These are phyloP conservation scores for Nemania sp. DNA, from an alignment of 2,329 filamentous ascomycete species.

Conservation along the genomic window DNA sequence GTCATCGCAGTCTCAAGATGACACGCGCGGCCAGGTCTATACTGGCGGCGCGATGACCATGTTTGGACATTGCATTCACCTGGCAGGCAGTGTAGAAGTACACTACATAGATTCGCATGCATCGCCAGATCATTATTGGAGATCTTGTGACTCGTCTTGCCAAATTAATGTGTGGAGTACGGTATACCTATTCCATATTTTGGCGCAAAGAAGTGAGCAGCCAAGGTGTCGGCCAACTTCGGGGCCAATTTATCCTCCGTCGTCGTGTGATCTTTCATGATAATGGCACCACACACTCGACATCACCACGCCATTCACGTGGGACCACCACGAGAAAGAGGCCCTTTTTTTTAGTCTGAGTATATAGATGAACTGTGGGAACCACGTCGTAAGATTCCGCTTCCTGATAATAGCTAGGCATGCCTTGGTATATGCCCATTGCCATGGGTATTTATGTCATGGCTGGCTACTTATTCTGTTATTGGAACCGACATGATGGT, in stretches of 20 bases:
- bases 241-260: not conserved
- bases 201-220: not conserved
- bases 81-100: conserved; percentile 15
- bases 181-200: not conserved
- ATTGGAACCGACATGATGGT: not conserved
- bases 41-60: too few species aligned
- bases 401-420: too few species aligned
- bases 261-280: conserved; percentile 25
- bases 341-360: not conserved
- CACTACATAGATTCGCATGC: not conserved
- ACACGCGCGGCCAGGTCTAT: too few species aligned
- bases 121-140: conserved; percentile 4
- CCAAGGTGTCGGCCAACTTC: not conserved
- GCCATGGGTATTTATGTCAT: too few species aligned
- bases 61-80: conserved; percentile 9
- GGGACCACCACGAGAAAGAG: conserved; percentile 8
- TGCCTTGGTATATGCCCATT: too few species aligned
- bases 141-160: conserved; percentile 8
- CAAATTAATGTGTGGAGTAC: not conserved
- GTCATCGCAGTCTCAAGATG: conserved; percentile 1
- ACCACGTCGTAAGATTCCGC: conserved; percentile 3
- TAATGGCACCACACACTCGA: conserved; percentile 21
- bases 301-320: conserved; percentile 24
- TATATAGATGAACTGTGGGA: conserved; percentile 6
- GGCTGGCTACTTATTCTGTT: not conserved